Percentiles rank a stretch among this genome's conserved stretches.
Conservation (phyloP, 768 basidiomycete genomes). For the Chalciporus pseudorubinellus region DNA sequence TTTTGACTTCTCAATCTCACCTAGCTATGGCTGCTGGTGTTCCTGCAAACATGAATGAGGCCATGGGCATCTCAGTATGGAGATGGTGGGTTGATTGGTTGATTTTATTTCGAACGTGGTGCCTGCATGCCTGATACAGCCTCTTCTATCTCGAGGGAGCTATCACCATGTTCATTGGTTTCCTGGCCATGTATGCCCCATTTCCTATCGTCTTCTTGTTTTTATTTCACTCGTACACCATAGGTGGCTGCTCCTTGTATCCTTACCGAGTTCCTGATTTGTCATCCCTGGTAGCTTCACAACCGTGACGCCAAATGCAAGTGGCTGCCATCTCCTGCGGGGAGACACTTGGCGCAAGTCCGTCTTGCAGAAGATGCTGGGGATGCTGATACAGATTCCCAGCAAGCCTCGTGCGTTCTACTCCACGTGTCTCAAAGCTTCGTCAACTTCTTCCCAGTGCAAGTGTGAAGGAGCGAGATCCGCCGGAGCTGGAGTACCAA, state of each 20-base stretch:
- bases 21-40: constrained; percentile 74
- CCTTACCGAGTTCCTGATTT: neutral
- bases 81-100: constrained; percentile 45
- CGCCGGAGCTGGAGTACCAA: neutral
- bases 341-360: constrained; percentile 59
- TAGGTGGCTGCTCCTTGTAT: constrained; percentile 54
- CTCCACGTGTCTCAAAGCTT: constrained; percentile 38
- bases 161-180: constrained; percentile 58
- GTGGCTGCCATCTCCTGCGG: constrained; percentile 54
- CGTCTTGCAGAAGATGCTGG: constrained; percentile 68
- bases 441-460: constrained; percentile 59
- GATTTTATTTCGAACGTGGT: neutral
- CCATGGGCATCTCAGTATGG: constrained; percentile 66
- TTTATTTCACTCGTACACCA: neutral
- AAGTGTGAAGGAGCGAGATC: constrained; percentile 7
- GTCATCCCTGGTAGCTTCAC: constrained; percentile 41
- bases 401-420: constrained; percentile 50
- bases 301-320: no score
- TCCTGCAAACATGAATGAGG: constrained; percentile 64
- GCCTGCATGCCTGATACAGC: constrained; percentile 38
- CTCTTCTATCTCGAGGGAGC: constrained; percentile 72
- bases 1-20: neutral
- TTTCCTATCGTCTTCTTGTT: neutral
- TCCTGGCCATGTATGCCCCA: constrained; percentile 46
- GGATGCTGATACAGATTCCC: constrained; percentile 62